These are phyloP conservation scores for Hemileccinum impolitum DNA, from an alignment of 768 basidiomycete genomes.

Conservation along the genomic window DNA sequence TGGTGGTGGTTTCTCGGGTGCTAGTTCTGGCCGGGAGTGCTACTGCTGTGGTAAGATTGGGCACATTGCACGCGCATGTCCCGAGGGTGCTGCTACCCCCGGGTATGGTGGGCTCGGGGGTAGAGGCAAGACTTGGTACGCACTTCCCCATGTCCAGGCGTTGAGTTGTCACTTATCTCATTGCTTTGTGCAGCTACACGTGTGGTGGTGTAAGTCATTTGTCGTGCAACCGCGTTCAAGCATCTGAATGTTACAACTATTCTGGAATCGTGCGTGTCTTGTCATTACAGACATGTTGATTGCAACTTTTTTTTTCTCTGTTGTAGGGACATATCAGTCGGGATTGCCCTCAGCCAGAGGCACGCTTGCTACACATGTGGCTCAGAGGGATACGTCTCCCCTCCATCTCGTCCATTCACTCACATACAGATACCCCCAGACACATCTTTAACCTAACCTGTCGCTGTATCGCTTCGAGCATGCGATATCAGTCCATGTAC, in stretches of 20 bases:
- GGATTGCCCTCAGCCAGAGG: constrained; percentile 79
- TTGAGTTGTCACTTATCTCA: constrained; percentile 4
- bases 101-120: too few species aligned
- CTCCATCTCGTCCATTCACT: not conserved
- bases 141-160: not conserved
- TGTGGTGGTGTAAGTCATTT: constrained; percentile 88
- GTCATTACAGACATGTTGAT: constrained; percentile 7
- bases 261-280: constrained; percentile 55
- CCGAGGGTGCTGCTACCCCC: constrained; percentile 44
- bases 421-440: constrained; percentile 29
- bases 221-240: constrained; percentile 82
- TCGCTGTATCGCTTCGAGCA: too few species aligned
- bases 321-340: constrained; percentile 77
- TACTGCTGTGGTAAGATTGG: constrained; percentile 84
- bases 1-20: constrained; percentile 26
- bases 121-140: too few species aligned
- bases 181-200: constrained; percentile 62
- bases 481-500: too few species aligned
- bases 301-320: not conserved
- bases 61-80: constrained; percentile 80
- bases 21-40: constrained; percentile 57
- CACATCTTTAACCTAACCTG: too few species aligned
- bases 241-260: constrained; percentile 87
- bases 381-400: constrained; percentile 60
- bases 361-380: constrained; percentile 84